These are phyloP conservation scores for Ocimum tenuiflorum DNA, from an alignment of 257 asterid species.

Conservation along the genomic window DNA sequence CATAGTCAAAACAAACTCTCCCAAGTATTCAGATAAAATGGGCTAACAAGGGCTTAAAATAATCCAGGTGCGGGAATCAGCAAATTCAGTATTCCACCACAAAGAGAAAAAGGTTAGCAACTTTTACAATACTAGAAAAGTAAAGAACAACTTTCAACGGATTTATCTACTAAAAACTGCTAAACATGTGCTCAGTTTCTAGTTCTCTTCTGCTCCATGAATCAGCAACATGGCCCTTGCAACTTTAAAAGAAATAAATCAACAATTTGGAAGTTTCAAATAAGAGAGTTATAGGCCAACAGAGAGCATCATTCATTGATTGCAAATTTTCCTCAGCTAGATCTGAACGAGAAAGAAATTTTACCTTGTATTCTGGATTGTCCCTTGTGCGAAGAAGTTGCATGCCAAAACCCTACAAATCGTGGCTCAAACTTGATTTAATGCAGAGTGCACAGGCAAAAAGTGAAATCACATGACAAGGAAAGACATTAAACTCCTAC, in stretches of 20 bases:
- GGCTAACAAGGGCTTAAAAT: neutral
- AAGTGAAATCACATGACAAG: constrained; percentile 2
- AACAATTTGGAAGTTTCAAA: neutral
- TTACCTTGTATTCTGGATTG: constrained; percentile 97
- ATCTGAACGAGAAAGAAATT: constrained; percentile 6
- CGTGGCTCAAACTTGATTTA: neutral
- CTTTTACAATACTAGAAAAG: neutral
- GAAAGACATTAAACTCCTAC: constrained; percentile 26
- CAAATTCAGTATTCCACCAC: neutral
- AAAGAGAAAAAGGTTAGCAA: neutral
- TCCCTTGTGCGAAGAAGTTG: constrained; percentile 91
- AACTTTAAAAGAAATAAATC: neutral
- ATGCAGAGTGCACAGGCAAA: neutral
- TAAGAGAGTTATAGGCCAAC: neutral
- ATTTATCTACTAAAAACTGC: neutral
- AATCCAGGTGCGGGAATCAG: neutral
- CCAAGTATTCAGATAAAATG: neutral
- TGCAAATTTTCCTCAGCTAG: constrained; percentile 2
- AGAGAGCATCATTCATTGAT: neutral
- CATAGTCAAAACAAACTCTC: constrained; percentile 16
- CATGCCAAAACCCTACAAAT: constrained; percentile 82
- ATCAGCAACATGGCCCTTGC: neutral
- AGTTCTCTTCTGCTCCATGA: neutral
- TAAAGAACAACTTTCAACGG: neutral
- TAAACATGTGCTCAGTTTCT: neutral